These are phyloP conservation scores for Neonectria faginata DNA, from an alignment of 2,329 filamentous ascomycete genomes.

Conservation along the genomic window DNA sequence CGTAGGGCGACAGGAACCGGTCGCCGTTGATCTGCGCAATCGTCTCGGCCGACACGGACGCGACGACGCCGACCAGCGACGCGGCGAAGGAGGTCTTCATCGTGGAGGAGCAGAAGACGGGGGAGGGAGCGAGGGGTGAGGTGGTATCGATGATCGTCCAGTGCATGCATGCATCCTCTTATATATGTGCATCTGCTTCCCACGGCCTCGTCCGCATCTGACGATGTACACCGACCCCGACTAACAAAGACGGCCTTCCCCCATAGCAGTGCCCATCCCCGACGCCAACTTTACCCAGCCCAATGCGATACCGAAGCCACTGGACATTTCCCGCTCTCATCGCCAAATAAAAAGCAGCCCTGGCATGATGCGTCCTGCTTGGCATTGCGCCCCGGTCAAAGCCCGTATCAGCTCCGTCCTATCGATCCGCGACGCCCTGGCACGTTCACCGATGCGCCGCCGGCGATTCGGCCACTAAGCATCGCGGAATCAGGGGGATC, in stretches of 20 bases:
- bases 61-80: constrained; percentile 40
- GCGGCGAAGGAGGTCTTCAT: constrained; percentile 50
- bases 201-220: constrained; percentile 1
- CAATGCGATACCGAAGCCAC: constrained; percentile 22
- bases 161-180: not conserved
- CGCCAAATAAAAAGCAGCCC: not conserved
- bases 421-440: constrained; percentile 41
- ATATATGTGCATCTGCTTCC: constrained; percentile 15
- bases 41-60: constrained; percentile 55
- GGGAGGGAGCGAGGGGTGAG: not conserved
- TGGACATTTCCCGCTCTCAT: not conserved
- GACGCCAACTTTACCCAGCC: constrained; percentile 6
- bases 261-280: constrained; percentile 24
- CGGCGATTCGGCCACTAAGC: constrained; percentile 30
- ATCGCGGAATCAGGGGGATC: not conserved
- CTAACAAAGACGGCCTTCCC: constrained; percentile 2
- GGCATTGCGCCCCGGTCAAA: constrained; percentile 1
- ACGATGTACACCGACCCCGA: constrained; percentile 1
- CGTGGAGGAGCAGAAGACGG: constrained; percentile 20
- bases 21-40: constrained; percentile 76
- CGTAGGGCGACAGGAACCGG: constrained; percentile 71
- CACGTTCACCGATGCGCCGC: constrained; percentile 45
- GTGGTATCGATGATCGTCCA: not conserved
- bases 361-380: not conserved
- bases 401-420: constrained; percentile 31